Percentiles rank a stretch among this genome's conserved stretches.
Conservation (phyloP, 768 basidiomycete species). For the Panellus pusillus region DNA sequence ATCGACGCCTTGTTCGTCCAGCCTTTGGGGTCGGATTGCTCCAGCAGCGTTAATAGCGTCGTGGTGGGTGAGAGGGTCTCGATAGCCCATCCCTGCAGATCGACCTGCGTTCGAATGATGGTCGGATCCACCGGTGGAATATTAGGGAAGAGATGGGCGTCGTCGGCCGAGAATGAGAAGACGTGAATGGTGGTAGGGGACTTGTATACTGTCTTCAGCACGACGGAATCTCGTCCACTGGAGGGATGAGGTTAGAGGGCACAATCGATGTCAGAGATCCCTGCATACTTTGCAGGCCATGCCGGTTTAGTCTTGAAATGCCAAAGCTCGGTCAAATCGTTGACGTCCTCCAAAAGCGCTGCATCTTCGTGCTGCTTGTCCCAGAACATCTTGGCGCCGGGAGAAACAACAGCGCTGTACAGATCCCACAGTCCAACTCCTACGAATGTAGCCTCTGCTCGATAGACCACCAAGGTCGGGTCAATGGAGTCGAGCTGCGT, state of each 20-base stretch:
- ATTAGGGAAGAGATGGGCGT: conserved; percentile 80
- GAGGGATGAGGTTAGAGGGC: conserved; percentile 19
- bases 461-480: conserved; percentile 92
- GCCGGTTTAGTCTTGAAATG: conserved; percentile 87
- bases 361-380: conserved; percentile 91
- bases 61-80: conserved; percentile 94
- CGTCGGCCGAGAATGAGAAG: conserved; percentile 92
- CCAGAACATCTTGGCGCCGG: conserved; percentile 82
- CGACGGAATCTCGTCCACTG: conserved; percentile 87
- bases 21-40: conserved; percentile 96
- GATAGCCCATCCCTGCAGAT: conserved; percentile 98
- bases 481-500: conserved; percentile 97
- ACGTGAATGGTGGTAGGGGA: conserved; percentile 93
- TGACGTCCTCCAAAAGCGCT: conserved; percentile 82
- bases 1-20: conserved; percentile 96
- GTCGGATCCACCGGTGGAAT: conserved; percentile 68
- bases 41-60: conserved; percentile 87
- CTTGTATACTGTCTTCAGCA: conserved; percentile 95
- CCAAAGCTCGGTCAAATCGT: conserved; percentile 90
- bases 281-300: conserved; percentile 81
- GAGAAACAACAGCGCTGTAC: conserved; percentile 82
- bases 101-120: conserved; percentile 91
- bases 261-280: conserved; percentile 4
- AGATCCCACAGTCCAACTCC: conserved; percentile 96
- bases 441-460: conserved; percentile 96